Base-by-base conservation (phyloP, 2,329 filamentous ascomycete genomes). In the Trichoderma sp. region DNA sequence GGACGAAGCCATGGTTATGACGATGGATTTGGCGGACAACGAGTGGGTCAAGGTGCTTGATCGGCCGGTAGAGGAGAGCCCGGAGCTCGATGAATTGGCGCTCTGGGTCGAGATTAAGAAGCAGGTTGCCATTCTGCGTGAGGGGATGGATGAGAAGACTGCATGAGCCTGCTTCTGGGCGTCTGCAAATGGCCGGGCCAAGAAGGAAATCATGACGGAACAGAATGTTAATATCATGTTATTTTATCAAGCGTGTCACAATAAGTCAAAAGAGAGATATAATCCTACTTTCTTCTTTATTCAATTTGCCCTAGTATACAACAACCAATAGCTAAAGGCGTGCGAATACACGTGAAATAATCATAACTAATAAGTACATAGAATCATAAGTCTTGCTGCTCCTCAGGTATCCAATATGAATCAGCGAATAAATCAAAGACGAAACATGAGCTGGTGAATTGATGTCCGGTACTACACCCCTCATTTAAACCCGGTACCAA, bases 61-160 rank as follows among this genome's bases (percentile, higher is more conserved):
- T 14, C 74, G 66, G n/a, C 24, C 77, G 9, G 76, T 69, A 11
- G 81, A 81, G 59, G 83, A 82, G 5, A 83, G 85, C 27, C 82
- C 84, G 6, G 84, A 85, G 73, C 79, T 92, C 68, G 85, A 89
- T 29, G 85, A 87, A 33, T 84, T 91, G 75, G 80, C 88, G 4
- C 81, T 93, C 60, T 92, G 90, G 90, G 84, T 87, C 4, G 88
- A 91, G 80, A 89, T 93, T 77, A 89, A 91, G 86, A 90, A 89
- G 80, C 91, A 93, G 82, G 85, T 93, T 74, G 85, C 88, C 75
- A 88, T 89, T 45, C 82, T 93, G 38, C 87, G 90, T 59, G 88
- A 91, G 74, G 90, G 92, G 29, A 88, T 93, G 84, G 87, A 87
- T 4, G 81, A 84, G 6, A 79, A 82, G n/a, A 31, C 24, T 7